Conservation (phyloP, 2,329 filamentous ascomycete species). For the Capronia coronata region DNA sequence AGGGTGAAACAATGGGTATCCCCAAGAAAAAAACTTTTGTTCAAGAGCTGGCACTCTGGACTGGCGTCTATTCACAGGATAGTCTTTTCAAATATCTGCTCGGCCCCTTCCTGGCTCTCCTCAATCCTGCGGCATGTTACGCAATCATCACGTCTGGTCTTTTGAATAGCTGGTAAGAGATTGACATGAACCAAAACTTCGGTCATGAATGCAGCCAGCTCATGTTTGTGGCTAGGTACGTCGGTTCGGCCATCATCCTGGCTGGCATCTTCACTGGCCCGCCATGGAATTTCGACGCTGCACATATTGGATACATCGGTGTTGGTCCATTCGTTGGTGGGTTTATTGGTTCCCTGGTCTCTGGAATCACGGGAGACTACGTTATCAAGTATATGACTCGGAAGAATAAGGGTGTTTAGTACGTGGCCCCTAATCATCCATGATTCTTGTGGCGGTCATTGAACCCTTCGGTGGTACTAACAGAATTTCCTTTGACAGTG, state of each 20-base stretch:
- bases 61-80: conserved; percentile 21
- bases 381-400: conserved; percentile 36
- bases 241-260: conserved; percentile 28
- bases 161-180: conserved; percentile 29
- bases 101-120: conserved; percentile 31
- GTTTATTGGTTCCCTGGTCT: conserved; percentile 35
- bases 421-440: conserved; percentile 8
- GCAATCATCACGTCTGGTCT: conserved; percentile 20
- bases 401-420: conserved; percentile 38
- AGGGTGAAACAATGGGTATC: conserved; percentile 1
- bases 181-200: too few species aligned
- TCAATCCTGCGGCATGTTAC: conserved; percentile 31
- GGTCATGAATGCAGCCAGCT: too few species aligned
- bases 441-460: neutral
- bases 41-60: conserved; percentile 24
- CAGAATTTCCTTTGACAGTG: conserved; percentile 14
- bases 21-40: conserved; percentile 23
- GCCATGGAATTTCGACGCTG: conserved; percentile 31
- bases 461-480: too few species aligned
- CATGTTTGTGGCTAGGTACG: conserved; percentile 9
- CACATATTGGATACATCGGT: conserved; percentile 29
- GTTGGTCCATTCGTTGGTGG: conserved; percentile 21
- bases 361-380: conserved; percentile 32
- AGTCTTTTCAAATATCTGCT: conserved; percentile 28
- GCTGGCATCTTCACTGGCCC: conserved; percentile 32